A percentile compares a stretch with the other conserved stretches of the same genome.
Evolutionary conservation across 345 rosid genomes (phyloP).

Genomic region (Hibiscus mutabilis): DNA sequence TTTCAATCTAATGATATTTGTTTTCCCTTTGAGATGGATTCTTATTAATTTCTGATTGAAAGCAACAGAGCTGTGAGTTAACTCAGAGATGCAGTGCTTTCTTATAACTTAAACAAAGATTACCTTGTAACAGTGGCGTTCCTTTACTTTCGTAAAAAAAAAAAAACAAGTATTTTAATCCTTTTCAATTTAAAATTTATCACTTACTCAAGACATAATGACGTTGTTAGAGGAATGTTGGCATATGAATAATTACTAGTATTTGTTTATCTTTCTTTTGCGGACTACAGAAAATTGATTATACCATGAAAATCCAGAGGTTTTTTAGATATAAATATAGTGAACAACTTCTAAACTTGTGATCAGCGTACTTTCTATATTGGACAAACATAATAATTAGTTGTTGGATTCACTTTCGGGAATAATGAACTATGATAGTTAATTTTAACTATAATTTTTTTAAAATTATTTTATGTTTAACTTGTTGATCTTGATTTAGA

Average conservation of each 20-base stretch:
- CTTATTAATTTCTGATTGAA: not conserved
- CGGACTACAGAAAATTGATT: not conserved
- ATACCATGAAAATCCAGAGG: not conserved
- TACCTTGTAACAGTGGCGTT: not conserved
- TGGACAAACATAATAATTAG: too few relatives aligned
- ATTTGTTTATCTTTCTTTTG: not conserved
- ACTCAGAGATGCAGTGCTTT: conserved; percentile 7
- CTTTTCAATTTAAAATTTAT: not conserved
- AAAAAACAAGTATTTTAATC: not conserved
- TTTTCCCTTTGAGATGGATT: not conserved
- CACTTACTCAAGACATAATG: not conserved
- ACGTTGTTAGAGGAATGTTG: conserved; percentile 12
- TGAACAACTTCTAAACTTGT: too few relatives aligned
- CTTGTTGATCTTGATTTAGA: conserved; percentile 17
- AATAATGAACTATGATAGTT: too few relatives aligned
- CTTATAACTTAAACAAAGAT: not conserved
- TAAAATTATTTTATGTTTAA: not conserved
- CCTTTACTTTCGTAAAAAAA: not conserved
- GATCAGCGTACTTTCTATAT: too few relatives aligned
- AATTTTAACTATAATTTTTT: not conserved
- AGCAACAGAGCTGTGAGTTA: conserved; percentile 1
- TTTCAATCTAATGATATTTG: not conserved
- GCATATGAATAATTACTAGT: not conserved
- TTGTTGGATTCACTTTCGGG: too few relatives aligned
- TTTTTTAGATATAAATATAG: too few relatives aligned